Conservation (phyloP, 2,329 filamentous ascomycete genomes). For the Aspergillus latus region DNA sequence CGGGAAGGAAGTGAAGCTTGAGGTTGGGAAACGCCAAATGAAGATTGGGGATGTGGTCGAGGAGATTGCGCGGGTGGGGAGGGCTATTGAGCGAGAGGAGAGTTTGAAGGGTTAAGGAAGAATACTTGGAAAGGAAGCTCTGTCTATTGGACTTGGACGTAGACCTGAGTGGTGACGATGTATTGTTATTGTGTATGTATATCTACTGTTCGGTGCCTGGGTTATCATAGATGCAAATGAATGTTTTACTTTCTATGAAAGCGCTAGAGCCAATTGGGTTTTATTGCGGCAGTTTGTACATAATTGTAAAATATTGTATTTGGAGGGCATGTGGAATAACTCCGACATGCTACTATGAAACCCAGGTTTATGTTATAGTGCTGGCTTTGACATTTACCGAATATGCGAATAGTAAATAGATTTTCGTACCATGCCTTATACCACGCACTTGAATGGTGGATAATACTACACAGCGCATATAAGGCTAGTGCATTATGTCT, state of each 20-base stretch:
- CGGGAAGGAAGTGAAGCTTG: conserved; percentile 82
- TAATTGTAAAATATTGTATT: neutral
- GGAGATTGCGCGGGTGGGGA: conserved; percentile 87
- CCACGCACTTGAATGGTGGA: neutral
- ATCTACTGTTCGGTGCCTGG: neutral
- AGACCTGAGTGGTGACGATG: conserved; percentile 24
- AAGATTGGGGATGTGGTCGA: conserved; percentile 83
- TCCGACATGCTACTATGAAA: too few relatives aligned
- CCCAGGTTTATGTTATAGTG: too few relatives aligned
- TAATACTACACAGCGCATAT: neutral
- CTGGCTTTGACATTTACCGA: too few relatives aligned
- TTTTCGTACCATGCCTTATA: neutral
- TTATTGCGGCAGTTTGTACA: neutral
- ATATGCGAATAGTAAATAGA: neutral
- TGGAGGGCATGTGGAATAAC: too few relatives aligned
- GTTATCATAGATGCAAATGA: neutral
- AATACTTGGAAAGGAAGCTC: neutral
- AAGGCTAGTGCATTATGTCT: conserved; percentile 3
- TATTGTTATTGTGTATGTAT: conserved; percentile 4
- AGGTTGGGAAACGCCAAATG: conserved; percentile 73
- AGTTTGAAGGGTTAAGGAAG: conserved; percentile 60
- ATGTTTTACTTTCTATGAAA: neutral
- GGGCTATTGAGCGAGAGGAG: conserved; percentile 75
- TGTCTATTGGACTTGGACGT: neutral
- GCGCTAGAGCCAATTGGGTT: neutral